Conservation (phyloP, 2,329 filamentous ascomycete species). For the Bertia moriformis region DNA sequence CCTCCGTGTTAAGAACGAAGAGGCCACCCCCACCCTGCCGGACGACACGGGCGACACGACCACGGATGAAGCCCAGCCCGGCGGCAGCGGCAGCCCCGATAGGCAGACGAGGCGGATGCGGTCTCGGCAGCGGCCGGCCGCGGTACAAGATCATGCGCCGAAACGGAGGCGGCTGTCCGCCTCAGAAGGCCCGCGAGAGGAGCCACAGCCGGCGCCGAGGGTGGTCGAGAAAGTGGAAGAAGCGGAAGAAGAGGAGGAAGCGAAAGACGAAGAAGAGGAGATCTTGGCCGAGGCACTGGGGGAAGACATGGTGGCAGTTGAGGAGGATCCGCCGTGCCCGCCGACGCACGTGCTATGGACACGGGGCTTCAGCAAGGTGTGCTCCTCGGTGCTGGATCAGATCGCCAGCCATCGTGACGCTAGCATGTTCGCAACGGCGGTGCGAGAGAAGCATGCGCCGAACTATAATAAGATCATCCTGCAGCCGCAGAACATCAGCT, state of each 20-base stretch:
- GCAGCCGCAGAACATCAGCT: conserved; percentile 64
- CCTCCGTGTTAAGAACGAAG: conserved; percentile 52
- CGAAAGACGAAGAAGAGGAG: conserved; percentile 29
- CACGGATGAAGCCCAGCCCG: conserved; percentile 33
- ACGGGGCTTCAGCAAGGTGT: conserved; percentile 60
- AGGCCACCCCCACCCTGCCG: conserved; percentile 33
- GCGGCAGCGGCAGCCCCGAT: conserved; percentile 15
- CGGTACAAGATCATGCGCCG: background rate
- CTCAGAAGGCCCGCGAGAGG: conserved; percentile 11
- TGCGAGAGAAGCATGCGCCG: conserved; percentile 62
- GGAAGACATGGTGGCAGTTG: no score
- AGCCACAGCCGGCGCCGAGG: conserved; percentile 15
- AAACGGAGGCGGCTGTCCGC: background rate
- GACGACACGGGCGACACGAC: conserved; percentile 42
- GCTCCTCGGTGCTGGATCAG: conserved; percentile 59
- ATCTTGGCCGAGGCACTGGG: conserved; percentile 31
- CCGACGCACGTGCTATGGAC: conserved; percentile 61
- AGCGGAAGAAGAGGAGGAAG: conserved; percentile 39
- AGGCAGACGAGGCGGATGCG: conserved; percentile 2
- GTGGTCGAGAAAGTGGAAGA: conserved; percentile 22
- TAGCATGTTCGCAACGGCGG: conserved; percentile 64
- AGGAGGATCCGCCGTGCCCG: conserved; percentile 33
- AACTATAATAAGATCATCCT: conserved; percentile 63
- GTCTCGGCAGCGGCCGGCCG: conserved; percentile 3
- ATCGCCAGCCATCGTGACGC: conserved; percentile 65